phyloP scores from a whole-genome alignment of 2,329 filamentous ascomycete genomes.

The Beauveria medogensis region DNA sequence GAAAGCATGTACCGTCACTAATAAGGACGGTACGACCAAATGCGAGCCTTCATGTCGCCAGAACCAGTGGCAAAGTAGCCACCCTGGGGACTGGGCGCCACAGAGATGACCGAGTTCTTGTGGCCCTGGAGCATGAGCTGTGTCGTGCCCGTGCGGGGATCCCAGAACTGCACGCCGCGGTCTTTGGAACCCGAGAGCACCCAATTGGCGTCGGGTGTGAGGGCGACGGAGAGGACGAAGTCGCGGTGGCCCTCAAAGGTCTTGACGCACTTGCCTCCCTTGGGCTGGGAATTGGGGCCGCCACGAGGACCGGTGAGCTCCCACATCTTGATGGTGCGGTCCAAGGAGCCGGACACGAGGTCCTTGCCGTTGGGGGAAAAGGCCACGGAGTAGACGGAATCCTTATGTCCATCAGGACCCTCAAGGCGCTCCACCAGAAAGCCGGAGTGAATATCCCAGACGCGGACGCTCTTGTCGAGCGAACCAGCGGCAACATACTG shows the following conservation, averaged over 20 bases:
- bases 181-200: slow-evolving; percentile 97
- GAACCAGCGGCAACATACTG: slow-evolving; percentile 92
- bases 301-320: slow-evolving; percentile 70
- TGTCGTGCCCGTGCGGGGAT: slow-evolving; percentile 83
- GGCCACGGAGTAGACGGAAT: slow-evolving; percentile 92
- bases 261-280: slow-evolving; percentile 87
- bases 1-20: slow-evolving; percentile 16
- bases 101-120: slow-evolving; percentile 97
- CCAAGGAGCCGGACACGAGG: slow-evolving; percentile 86
- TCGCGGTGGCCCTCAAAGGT: slow-evolving; percentile 98
- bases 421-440: slow-evolving; percentile 87
- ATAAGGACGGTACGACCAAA: slow-evolving; percentile 73
- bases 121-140: slow-evolving; percentile 98
- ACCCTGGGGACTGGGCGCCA: slow-evolving; percentile 84
- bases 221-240: slow-evolving; percentile 90
- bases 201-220: slow-evolving; percentile 91
- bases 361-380: slow-evolving; percentile 92
- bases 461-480: slow-evolving; percentile 92
- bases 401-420: slow-evolving; percentile 88
- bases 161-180: slow-evolving; percentile 97
- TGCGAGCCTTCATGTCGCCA: slow-evolving; percentile 93
- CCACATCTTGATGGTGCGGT: slow-evolving; percentile 99
- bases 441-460: slow-evolving; percentile 86
- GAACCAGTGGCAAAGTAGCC: slow-evolving; percentile 91
- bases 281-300: slow-evolving; percentile 57